Base-by-base conservation (phyloP, 306 rosid genomes). In the Cicer yamashitae region DNA sequence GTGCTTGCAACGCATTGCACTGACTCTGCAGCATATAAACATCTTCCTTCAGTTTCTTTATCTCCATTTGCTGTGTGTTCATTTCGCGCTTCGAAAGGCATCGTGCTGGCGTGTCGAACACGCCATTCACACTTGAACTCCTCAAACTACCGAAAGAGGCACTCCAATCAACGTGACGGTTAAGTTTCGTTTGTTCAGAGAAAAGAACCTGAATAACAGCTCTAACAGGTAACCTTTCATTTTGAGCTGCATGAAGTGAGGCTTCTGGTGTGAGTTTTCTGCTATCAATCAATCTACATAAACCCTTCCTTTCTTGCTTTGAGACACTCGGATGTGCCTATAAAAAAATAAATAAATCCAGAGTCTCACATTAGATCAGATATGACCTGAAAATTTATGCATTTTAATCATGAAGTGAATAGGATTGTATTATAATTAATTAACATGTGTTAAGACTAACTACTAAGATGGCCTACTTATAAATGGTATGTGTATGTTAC, bases 171-270 rank as follows among this genome's bases (percentile, higher is more conserved):
- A 78, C 45, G 9, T 79, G 82, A 38, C 83, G 84, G 15, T 77
- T 84, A 37, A 90, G 85, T 67, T 87, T 91, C 10, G 77, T 81
- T 51, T 91, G 97, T 82, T 90, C 96, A 0, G 91, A 89, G 83
- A 94, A 90, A 2, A 94, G 89, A 3, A 94, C 96, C 75, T 90
- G 99, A 77, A 94, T 89, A 5, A 94, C 96, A 1, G 97, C 96
- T 77, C 99, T 87, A 5, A 94, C 93, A 0, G 99, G 97, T 39
- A 94, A 78, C n/a, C 99, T 80, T 45, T 94, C 99, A 75, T 94
- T 94, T 63, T 94, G 97, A 14, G 96, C 89, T 10, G 98, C 97
- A 59, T 94, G 98, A 44, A 91, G 82, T 67, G 97, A 90, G 2
- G 97, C 98, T 73, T 94, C 98, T 9, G 90, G 84, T 10, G 96